phyloP scores from a whole-genome alignment of 768 basidiomycete genomes.

The Phlebiopsis flavidoalba region DNA sequence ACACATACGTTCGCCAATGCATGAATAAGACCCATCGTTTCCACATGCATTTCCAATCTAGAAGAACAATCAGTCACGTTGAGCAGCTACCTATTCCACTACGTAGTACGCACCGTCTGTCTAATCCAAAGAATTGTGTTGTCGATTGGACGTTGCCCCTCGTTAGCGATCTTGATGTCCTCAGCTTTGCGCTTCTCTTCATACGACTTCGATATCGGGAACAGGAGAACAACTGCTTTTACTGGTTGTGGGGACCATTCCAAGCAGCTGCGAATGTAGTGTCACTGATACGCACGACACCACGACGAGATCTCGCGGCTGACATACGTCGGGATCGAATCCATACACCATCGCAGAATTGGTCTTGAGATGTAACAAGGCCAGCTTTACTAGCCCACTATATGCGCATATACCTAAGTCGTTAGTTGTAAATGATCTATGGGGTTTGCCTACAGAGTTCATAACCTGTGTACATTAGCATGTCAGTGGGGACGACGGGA shows the following conservation, averaged over 20 bases:
- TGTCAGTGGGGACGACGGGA: not conserved
- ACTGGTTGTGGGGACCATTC: slow-evolving; percentile 66
- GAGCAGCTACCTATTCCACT: not conserved
- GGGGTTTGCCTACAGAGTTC: slow-evolving; percentile 33
- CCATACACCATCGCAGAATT: slow-evolving; percentile 74
- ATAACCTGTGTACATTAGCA: slow-evolving; percentile 32
- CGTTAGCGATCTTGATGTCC: slow-evolving; percentile 47
- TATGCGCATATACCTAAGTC: not conserved
- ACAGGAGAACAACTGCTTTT: slow-evolving; percentile 81
- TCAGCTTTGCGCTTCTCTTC: slow-evolving; percentile 52
- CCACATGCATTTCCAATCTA: slow-evolving; percentile 41
- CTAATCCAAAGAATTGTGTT: slow-evolving; percentile 81
- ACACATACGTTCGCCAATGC: slow-evolving; percentile 70
- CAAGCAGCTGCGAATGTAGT: slow-evolving; percentile 49
- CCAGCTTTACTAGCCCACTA: slow-evolving; percentile 74
- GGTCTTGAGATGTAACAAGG: slow-evolving; percentile 40
- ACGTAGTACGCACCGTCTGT: slow-evolving; percentile 69
- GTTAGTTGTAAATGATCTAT: not conserved
- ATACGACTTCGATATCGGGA: slow-evolving; percentile 58
- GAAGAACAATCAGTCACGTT: not conserved
- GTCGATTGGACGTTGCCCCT: slow-evolving; percentile 47
- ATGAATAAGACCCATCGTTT: slow-evolving; percentile 82
- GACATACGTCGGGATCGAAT: slow-evolving; percentile 54
- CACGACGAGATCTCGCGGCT: not conserved
- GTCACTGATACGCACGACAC: not conserved